Base-by-base conservation (phyloP, 805 yeast species). In the Myxozyma kluyveri region DNA sequence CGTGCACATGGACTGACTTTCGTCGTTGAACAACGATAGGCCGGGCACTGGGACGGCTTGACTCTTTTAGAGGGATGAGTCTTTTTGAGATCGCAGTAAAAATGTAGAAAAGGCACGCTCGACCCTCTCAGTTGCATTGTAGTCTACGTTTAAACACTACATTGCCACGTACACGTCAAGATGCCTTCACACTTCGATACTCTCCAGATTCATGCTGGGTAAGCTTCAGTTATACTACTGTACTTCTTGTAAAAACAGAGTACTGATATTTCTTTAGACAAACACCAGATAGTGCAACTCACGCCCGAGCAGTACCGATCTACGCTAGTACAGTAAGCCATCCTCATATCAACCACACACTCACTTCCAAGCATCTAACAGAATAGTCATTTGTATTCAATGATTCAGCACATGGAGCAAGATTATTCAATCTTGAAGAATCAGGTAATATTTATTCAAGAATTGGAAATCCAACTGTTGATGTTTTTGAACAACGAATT, bases 181-280 rank as follows among this genome's bases (percentile, higher is more conserved):
- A 56, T 53, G 57, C 49, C 57, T 7, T 56, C 60, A 19, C 90
- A 84, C 65, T 88, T 88, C 64, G 96, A 90, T 65, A 90, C 96
- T 27, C 76, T 86, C 52, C 96, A 91, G 75, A 79, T 91, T 63
- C 98, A 91, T 72, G 96, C 96, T 49, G 99, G 99, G 60, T 50
- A 48, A 10, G 51, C 14, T 2, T 35, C 4, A 21, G 23, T 23
- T 29, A 14, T 22, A 1, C 7, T 18, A 14, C 18, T 32, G 9
- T 32, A n/a, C 19, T 4, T 18, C 18, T 24, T 24, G 5, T 7
- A 17, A 12, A 40, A 29, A 14, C 39, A 40, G 32, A 5, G n/a
- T n/a, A n/a, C n/a, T n/a, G n/a, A n/a, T n/a, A n/a, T n/a, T n/a
- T n/a, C 14, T 17, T 18, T 26, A 50, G 54, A 27, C 96, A 89